phyloP scores from a whole-genome alignment of 257 asterid species.

The Fraxinus pennsylvanica region DNA sequence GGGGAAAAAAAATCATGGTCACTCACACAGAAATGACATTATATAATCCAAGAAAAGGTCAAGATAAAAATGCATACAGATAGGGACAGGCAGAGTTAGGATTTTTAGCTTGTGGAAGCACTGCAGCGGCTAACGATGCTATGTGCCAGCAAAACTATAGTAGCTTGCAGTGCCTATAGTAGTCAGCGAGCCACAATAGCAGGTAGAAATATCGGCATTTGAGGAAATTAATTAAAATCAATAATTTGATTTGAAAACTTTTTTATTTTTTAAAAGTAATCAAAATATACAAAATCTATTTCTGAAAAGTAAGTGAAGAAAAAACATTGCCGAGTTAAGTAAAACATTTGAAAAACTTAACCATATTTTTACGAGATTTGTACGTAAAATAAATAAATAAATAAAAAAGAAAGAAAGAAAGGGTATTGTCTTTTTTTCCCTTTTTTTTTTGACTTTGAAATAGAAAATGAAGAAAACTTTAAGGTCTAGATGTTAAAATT shows the following conservation, averaged over 20 bases:
- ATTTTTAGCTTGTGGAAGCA: too few species aligned
- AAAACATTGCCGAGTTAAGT: background rate
- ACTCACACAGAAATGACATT: background rate
- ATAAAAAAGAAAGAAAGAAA: too few species aligned
- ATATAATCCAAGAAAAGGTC: background rate
- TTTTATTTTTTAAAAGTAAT: background rate
- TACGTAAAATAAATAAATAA: too few species aligned
- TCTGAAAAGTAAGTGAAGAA: background rate
- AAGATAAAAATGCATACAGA: background rate
- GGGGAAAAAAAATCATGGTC: background rate
- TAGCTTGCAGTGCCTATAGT: too few species aligned
- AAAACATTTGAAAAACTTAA: background rate
- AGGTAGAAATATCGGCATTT: too few species aligned
- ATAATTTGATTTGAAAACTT: too few species aligned
- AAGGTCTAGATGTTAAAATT: background rate
- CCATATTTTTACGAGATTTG: background rate
- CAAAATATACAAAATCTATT: background rate
- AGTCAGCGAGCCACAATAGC: too few species aligned
- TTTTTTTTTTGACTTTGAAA: background rate
- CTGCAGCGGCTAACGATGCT: too few species aligned
- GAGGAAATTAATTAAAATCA: too few species aligned
- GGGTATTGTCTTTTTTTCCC: too few species aligned
- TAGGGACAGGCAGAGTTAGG: too few species aligned
- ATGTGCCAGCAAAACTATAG: too few species aligned
- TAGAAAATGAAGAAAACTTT: background rate